Evolutionary conservation across 192 early-diverging fungal genomes (phyloP).

Genomic region (Rhizophagus prolifer): DNA sequence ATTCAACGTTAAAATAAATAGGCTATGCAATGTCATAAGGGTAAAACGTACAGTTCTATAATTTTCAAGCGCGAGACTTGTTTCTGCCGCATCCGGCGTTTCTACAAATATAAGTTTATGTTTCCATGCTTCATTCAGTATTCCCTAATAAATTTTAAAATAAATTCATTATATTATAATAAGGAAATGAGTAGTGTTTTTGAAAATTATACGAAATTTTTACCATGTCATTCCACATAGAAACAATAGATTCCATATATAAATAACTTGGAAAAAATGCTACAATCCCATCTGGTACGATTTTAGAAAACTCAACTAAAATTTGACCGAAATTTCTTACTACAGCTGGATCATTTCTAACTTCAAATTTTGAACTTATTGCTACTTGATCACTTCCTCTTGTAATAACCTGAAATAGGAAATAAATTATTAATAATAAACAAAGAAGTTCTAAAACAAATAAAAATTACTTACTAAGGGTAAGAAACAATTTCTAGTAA

Average conservation of each 20-base stretch:
- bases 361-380: constrained; percentile 96
- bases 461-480: constrained; percentile 67
- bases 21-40: not conserved
- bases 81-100: constrained; percentile 98
- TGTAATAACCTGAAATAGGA: constrained; percentile 69
- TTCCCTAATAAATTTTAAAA: constrained; percentile 55
- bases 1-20: not conserved
- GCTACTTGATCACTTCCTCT: constrained; percentile 98
- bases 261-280: constrained; percentile 98
- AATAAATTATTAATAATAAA: not conserved
- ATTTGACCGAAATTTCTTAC: constrained; percentile 99
- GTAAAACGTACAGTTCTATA: constrained; percentile 69
- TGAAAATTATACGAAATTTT: constrained; percentile 9
- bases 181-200: not conserved
- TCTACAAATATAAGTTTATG: constrained; percentile 99
- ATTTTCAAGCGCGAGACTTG: constrained; percentile 91
- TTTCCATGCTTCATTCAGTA: constrained; percentile 92
- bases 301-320: constrained; percentile 88
- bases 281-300: constrained; percentile 96
- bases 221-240: constrained; percentile 98
- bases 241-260: constrained; percentile 98
- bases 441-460: not conserved
- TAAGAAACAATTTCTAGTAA: constrained; percentile 92
- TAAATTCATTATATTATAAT: not conserved
- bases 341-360: constrained; percentile 97